These are phyloP conservation scores for Gorgonomyces haynaldii DNA, from an alignment of 192 early-diverging fungal species.

Conservation along the genomic window DNA sequence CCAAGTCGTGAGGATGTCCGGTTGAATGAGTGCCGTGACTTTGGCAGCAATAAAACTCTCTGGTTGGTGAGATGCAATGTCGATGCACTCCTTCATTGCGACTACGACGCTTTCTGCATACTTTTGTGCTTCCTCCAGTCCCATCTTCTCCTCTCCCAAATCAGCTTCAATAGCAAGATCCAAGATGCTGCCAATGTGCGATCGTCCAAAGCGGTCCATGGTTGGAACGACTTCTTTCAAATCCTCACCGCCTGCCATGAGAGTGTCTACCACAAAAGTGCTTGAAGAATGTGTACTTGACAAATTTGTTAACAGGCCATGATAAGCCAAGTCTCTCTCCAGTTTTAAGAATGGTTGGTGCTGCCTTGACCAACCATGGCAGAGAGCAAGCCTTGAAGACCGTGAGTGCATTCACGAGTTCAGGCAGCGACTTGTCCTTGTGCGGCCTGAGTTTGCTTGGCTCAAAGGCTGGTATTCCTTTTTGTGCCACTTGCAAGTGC, in stretches of 20 bases:
- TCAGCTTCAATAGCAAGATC: constrained; percentile 70
- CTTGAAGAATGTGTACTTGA: constrained; percentile 81
- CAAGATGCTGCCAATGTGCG: constrained; percentile 72
- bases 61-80: constrained; percentile 52
- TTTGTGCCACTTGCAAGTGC: too few relatives aligned
- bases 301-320: constrained; percentile 30
- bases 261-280: constrained; percentile 68
- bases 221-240: constrained; percentile 70
- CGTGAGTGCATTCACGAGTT: constrained; percentile 49
- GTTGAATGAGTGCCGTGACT: constrained; percentile 72
- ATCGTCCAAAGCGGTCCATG: constrained; percentile 53
- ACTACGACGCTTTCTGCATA: constrained; percentile 49
- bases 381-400: constrained; percentile 65
- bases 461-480: too few relatives aligned
- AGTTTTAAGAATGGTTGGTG: constrained; percentile 41
- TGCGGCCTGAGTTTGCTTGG: too few relatives aligned
- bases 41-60: constrained; percentile 79
- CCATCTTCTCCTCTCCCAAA: constrained; percentile 22
- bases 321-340: constrained; percentile 32
- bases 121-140: constrained; percentile 16
- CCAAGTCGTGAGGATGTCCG: constrained; percentile 60
- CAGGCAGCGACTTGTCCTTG: constrained; percentile 40
- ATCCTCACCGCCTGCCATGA: constrained; percentile 65
- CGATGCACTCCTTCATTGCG: constrained; percentile 59
- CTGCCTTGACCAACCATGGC: constrained; percentile 45